phyloP scores from a whole-genome alignment of 345 rosid species.

The Combretum micranthum region DNA sequence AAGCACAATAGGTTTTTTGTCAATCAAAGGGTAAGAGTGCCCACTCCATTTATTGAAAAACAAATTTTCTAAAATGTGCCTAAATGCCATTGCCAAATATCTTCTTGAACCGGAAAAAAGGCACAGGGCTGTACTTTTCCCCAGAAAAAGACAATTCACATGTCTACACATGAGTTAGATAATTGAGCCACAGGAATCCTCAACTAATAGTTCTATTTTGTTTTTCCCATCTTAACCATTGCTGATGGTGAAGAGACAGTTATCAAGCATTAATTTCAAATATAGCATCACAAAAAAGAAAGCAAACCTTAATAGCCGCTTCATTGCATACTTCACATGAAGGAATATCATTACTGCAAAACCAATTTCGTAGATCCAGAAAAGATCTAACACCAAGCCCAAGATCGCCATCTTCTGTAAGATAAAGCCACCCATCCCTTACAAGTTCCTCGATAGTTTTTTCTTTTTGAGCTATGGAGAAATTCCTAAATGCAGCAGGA shows the following conservation, averaged over 20 bases:
- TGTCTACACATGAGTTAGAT: too few relatives aligned
- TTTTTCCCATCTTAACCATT: too few relatives aligned
- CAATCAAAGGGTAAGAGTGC: neutral
- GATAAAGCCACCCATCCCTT: conserved; percentile 69
- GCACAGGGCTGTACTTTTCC: too few relatives aligned
- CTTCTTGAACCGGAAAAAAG: too few relatives aligned
- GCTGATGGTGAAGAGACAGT: too few relatives aligned
- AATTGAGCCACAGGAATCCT: too few relatives aligned
- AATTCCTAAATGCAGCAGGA: conserved; percentile 75
- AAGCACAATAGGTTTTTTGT: neutral
- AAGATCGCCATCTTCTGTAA: conserved; percentile 44
- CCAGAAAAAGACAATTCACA: too few relatives aligned
- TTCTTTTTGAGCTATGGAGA: conserved; percentile 76
- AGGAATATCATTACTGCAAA: conserved; percentile 60
- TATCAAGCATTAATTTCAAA: neutral
- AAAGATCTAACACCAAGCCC: conserved; percentile 80
- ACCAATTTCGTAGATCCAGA: conserved; percentile 83
- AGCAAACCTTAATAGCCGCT: conserved; percentile 74
- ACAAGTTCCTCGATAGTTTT: conserved; percentile 67
- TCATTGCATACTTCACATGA: conserved; percentile 88
- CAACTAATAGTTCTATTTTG: too few relatives aligned
- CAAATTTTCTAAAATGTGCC: neutral
- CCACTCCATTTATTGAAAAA: neutral
- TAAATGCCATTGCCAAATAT: too few relatives aligned
- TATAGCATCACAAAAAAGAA: conserved; percentile 2